Percentiles rank a stretch among this genome's conserved stretches.
phyloP scores from a whole-genome alignment of 139 green algal genomes.

The Axilococcus clingmanii region DNA sequence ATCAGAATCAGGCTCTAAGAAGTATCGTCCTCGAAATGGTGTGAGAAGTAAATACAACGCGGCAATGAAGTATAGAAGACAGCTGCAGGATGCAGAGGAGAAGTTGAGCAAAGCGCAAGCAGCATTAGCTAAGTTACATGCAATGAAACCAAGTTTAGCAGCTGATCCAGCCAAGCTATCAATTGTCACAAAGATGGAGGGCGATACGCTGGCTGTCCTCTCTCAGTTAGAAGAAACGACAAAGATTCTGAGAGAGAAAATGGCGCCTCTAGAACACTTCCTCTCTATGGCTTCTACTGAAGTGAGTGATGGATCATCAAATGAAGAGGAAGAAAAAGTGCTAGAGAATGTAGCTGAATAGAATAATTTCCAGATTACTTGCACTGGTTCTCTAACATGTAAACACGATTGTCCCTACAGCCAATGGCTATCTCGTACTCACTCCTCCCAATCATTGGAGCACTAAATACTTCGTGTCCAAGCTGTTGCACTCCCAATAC shows the following conservation, averaged over 20 bases:
- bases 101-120: conserved; percentile 12
- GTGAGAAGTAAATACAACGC: conserved; percentile 9
- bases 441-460: too few relatives aligned
- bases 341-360: too few relatives aligned
- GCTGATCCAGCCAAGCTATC: not conserved
- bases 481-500: too few relatives aligned
- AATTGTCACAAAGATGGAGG: conserved; percentile 1
- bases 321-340: too few relatives aligned
- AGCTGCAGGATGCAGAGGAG: conserved; percentile 10
- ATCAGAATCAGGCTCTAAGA: not conserved
- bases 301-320: too few relatives aligned
- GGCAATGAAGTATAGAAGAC: conserved; percentile 6
- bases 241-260: conserved; percentile 6
- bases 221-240: conserved; percentile 12
- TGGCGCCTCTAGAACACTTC: conserved; percentile 16
- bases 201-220: not conserved
- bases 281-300: not conserved
- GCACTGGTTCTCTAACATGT: too few relatives aligned
- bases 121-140: conserved; percentile 12
- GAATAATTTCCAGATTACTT: too few relatives aligned
- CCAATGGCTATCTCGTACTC: too few relatives aligned
- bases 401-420: too few relatives aligned
- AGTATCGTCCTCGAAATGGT: not conserved
- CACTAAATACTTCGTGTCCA: too few relatives aligned
- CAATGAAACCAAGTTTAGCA: not conserved